Evolutionary conservation across 192 early-diverging fungal species (phyloP).

Genomic region (Coemansia brasiliensis): DNA sequence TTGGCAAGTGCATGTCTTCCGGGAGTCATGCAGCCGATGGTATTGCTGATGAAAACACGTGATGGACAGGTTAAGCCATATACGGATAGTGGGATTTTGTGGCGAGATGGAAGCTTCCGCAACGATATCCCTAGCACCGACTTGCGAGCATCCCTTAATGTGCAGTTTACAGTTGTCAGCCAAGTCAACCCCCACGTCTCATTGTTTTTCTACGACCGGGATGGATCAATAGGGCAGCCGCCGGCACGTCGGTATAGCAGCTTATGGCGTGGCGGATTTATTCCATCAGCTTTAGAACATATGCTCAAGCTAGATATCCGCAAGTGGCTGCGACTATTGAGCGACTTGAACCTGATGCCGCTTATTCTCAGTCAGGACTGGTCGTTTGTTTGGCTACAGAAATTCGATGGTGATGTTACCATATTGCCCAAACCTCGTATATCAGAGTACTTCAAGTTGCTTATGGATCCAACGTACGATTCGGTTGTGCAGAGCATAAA

Average conservation of each 20-base stretch:
- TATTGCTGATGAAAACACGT: conserved; percentile 75
- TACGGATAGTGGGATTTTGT: conserved; percentile 66
- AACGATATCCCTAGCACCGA: conserved; percentile 78
- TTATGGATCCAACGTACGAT: conserved; percentile 64
- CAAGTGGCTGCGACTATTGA: conserved; percentile 80
- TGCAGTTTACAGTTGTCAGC: conserved; percentile 82
- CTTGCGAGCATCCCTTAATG: conserved; percentile 75
- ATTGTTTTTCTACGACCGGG: conserved; percentile 81
- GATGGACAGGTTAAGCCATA: conserved; percentile 69
- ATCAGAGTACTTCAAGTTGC: conserved; percentile 62
- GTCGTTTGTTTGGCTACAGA: conserved; percentile 83
- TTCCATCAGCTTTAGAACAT: conserved; percentile 76
- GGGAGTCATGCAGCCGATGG: conserved; percentile 78
- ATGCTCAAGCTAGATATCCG: conserved; percentile 80
- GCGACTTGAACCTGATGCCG: conserved; percentile 81
- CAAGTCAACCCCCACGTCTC: conserved; percentile 90
- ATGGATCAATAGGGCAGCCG: conserved; percentile 75
- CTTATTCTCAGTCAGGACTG: conserved; percentile 74
- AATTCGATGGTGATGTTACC: conserved; percentile 87
- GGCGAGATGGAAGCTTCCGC: conserved; percentile 87
- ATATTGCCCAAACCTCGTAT: conserved; percentile 68
- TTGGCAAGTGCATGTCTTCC: conserved; percentile 87
- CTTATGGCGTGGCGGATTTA: conserved; percentile 90
- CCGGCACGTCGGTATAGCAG: conserved; percentile 64
- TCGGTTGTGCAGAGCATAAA: conserved; percentile 61